Percentiles rank a stretch among this genome's conserved stretches.
Conservation (phyloP, 2,329 filamentous ascomycete genomes). For the Fusarium globosum region DNA sequence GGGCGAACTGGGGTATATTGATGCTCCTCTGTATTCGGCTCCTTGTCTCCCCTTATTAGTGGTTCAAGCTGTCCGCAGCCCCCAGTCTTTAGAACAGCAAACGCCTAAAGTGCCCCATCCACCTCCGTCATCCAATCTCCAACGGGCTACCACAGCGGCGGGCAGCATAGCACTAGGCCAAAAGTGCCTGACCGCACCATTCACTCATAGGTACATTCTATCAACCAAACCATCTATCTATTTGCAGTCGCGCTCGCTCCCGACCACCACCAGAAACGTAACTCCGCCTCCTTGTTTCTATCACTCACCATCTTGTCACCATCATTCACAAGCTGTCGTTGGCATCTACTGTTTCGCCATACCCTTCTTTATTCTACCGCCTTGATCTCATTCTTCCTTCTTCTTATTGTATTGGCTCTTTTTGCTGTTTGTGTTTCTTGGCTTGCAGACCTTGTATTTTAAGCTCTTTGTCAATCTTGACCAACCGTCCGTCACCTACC, state of each 20-base stretch:
- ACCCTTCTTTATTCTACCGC: conserved; percentile 17
- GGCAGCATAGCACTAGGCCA: conserved; percentile 12
- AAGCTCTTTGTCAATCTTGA: conserved; percentile 25
- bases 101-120: conserved; percentile 23
- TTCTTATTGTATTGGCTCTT: conserved; percentile 14
- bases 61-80: not conserved
- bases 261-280: conserved; percentile 22
- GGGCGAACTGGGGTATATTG: conserved; percentile 25
- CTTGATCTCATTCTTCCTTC: conserved; percentile 17
- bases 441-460: conserved; percentile 25
- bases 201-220: not conserved
- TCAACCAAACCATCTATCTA: not conserved
- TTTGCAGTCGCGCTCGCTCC: conserved; percentile 24
- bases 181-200: conserved; percentile 44
- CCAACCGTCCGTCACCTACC: conserved; percentile 17
- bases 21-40: conserved; percentile 5
- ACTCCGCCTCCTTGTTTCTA: conserved; percentile 28
- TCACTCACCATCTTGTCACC: conserved; percentile 34
- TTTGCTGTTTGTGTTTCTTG: conserved; percentile 8
- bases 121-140: conserved; percentile 39
- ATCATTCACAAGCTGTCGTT: conserved; percentile 12
- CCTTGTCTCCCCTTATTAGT: conserved; percentile 22
- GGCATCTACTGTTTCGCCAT: conserved; percentile 8
- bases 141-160: conserved; percentile 13
- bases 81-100: not conserved